A percentile compares a stretch with the other conserved stretches of the same genome.
Conservation (phyloP, 257 asterid species). For the Apocynum venetum region DNA sequence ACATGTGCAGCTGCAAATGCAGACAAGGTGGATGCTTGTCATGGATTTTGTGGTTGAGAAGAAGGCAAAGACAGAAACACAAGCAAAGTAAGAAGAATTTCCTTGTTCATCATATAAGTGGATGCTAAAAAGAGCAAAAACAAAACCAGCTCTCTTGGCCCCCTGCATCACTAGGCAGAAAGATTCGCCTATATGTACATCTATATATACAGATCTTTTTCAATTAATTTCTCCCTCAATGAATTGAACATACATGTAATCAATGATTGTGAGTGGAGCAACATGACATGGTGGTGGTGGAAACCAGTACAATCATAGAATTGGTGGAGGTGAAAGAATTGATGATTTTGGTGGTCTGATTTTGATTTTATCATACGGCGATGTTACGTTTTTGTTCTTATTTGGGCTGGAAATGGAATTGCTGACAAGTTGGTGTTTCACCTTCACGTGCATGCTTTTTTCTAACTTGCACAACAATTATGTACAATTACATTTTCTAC, state of each 20-base stretch:
- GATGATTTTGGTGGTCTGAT: background rate
- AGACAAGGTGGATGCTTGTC: constrained; percentile 50
- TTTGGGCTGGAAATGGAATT: constrained; percentile 11
- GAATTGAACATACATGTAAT: background rate
- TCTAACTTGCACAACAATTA: too few species aligned
- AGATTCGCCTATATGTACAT: background rate
- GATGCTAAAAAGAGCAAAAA: constrained; percentile 35
- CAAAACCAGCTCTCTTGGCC: background rate
- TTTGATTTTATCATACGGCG: background rate
- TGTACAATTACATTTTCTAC: too few species aligned
- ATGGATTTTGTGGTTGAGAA: constrained; percentile 45
- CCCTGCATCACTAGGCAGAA: background rate
- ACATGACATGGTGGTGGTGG: background rate
- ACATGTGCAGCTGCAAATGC: constrained; percentile 30
- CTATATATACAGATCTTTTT: background rate
- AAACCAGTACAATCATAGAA: background rate
- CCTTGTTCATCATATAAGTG: constrained; percentile 44
- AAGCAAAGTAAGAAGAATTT: constrained; percentile 30
- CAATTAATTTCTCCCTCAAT: background rate
- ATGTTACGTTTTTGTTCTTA: constrained; percentile 13
- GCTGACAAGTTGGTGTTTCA: constrained; percentile 5
- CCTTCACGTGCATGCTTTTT: constrained; percentile 12
- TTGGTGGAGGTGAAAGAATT: constrained; percentile 3
- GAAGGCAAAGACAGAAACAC: constrained; percentile 30
- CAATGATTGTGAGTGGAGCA: background rate